phyloP scores from a whole-genome alignment of 352 stramenopile species.

The Pythium folliculosum region DNA sequence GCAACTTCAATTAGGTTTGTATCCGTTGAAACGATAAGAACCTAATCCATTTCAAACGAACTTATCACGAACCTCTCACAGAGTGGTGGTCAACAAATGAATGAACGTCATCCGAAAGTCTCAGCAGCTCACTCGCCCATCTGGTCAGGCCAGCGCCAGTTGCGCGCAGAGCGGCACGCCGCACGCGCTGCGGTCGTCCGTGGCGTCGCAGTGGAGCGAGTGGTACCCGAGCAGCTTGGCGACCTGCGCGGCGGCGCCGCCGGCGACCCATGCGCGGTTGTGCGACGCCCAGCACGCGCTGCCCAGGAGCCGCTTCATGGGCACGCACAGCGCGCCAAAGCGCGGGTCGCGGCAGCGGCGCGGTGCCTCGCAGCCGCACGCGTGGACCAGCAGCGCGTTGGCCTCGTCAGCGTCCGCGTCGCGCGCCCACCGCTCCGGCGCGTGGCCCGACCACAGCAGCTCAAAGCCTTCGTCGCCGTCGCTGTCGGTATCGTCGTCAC shows the following conservation, averaged over 20 bases:
- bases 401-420: slow-evolving; percentile 38
- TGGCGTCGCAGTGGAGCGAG: slow-evolving; percentile 36
- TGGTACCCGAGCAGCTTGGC: slow-evolving; percentile 55
- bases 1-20: slow-evolving; percentile 4
- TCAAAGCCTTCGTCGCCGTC: slow-evolving; percentile 12
- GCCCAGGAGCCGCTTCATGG: slow-evolving; percentile 66
- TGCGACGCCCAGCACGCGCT: slow-evolving; percentile 66
- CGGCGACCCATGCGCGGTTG: slow-evolving; percentile 45
- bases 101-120: neutral
- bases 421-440: slow-evolving; percentile 4
- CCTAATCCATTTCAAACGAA: neutral
- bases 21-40: neutral
- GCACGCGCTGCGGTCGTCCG: neutral
- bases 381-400: slow-evolving; percentile 55
- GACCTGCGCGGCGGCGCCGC: slow-evolving; percentile 37
- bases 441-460: slow-evolving; percentile 5
- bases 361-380: slow-evolving; percentile 50
- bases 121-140: too few relatives aligned
- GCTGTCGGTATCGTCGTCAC: neutral
- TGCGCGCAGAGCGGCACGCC: slow-evolving; percentile 24
- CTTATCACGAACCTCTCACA: neutral
- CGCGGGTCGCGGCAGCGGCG: slow-evolving; percentile 36
- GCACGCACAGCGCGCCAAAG: slow-evolving; percentile 45
- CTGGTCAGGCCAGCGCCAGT: neutral
- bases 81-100: too few relatives aligned